Evolutionary conservation across 768 basidiomycete species (phyloP).

Genomic region (Boletus barrowsii): DNA sequence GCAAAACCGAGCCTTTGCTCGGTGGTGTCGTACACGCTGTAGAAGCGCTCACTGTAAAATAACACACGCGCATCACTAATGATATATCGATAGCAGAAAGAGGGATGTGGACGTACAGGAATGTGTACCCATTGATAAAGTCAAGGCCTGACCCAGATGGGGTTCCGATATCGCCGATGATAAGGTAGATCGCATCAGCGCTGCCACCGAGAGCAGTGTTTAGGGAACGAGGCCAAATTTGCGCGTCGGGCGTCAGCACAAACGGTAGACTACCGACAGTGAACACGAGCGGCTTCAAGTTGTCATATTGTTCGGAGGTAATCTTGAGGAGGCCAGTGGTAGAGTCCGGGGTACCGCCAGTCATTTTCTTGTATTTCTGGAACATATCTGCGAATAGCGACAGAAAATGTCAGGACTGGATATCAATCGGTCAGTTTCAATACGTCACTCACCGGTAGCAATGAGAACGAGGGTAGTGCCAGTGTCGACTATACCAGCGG

Average conservation of each 20-base stretch:
- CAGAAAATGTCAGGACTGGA: no score
- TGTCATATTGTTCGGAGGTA: not conserved
- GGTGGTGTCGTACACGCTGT: not conserved
- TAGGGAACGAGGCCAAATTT: constrained; percentile 1
- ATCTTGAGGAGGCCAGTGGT: not conserved
- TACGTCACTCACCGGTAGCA: constrained; percentile 14
- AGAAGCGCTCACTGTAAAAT: not conserved
- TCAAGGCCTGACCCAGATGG: not conserved
- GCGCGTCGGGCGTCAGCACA: not conserved
- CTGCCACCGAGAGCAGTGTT: not conserved
- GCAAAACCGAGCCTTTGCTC: not conserved
- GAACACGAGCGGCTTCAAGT: not conserved
- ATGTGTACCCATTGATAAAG: not conserved
- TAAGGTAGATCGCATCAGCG: not conserved
- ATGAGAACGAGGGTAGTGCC: constrained; percentile 27
- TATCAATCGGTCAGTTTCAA: no score
- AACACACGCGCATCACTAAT: not conserved
- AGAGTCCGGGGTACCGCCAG: not conserved
- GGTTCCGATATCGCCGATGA: not conserved
- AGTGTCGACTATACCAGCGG: constrained; percentile 34
- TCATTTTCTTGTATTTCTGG: not conserved
- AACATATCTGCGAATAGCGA: not conserved
- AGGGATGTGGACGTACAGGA: not conserved
- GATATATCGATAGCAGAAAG: not conserved
- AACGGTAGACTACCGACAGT: not conserved